Base-by-base conservation (phyloP, 2,329 filamentous ascomycete genomes). In the Penicillium sp. region DNA sequence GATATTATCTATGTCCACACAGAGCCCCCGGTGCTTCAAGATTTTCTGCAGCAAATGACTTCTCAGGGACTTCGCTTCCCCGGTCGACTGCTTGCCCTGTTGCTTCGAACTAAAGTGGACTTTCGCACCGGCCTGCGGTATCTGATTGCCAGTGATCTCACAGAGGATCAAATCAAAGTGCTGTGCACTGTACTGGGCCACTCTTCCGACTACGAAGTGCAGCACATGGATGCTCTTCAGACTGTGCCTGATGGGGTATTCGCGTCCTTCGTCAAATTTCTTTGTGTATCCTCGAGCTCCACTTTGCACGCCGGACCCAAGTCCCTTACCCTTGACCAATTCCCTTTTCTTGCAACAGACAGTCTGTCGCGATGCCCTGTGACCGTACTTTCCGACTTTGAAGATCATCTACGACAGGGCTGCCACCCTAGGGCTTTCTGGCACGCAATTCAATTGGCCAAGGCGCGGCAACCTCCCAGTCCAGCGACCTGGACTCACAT, bases 1-100 rank as follows among this genome's bases (percentile, higher is more conserved):
- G 83, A 88, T 65, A 74, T 84, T 53, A 84, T 86, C 1, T 88
- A 88, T 71, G 80, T 87, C 12, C 80, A 80, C 28, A 81, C 81
- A 15, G 78, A 83, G 45, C 80, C 85, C 15, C 87, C 87, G 6
- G 80, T 79, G 0, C 68, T 84, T 19, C 77, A 83, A n/a, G 76
- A 81, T 12, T 79, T 89, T 37, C 79, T 84, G 47, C 67, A 80
- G 19, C 75, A 83, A 45, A 86, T 89, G 80, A 68, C 76, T 28
- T 74, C 71, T 1, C 76, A 81, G 38, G 76, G 78, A 3, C 68
- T 87, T 24, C 72, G 69, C 8, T 80, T 84, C 10, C 72, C 75
- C 3, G 75, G 72, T 2, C 75, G 75, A 42, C 77, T 84, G 12
- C 70, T 88, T 10, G 77, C 79, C 2, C 79, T 84, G 55, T 73